Conservation (phyloP, 225 moss, liverwort and hornwort genomes). For the Climacium dendroides region DNA sequence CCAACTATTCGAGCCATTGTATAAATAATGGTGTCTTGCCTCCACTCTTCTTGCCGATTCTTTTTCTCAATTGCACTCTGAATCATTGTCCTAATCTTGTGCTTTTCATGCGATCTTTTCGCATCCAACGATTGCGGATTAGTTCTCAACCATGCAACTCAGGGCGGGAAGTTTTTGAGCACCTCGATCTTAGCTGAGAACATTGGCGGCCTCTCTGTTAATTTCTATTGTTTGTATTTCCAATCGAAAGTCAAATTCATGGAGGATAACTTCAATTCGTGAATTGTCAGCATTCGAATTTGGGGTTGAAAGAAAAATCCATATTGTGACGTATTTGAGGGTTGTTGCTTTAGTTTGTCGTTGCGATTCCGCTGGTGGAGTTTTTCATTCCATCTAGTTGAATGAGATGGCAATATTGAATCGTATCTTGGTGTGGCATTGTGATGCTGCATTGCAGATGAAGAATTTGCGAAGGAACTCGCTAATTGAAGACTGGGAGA, state of each 20-base stretch:
- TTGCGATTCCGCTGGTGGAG: neutral
- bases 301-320: neutral
- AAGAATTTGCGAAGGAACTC: neutral
- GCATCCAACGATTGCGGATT: too few species aligned
- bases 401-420: neutral
- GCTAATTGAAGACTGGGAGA: neutral
- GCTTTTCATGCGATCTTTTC: neutral
- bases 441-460: neutral
- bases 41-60: too few species aligned
- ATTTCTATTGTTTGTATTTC: neutral
- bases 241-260: too few species aligned
- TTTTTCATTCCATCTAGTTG: too few species aligned
- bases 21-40: too few species aligned
- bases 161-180: neutral
- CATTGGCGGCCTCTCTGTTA: neutral
- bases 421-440: neutral
- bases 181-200: too few species aligned
- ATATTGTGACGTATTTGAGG: neutral
- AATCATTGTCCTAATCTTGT: too few species aligned
- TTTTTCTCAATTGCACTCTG: too few species aligned
- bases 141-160: neutral
- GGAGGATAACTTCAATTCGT: neutral
- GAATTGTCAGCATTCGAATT: neutral
- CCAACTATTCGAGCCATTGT: too few species aligned
- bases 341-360: accelerated